Evolutionary conservation across 2,329 filamentous ascomycete species (phyloP), one percentile per base, ranked within the genome.

Genomic region (Alternaria incomplexa): DNA sequence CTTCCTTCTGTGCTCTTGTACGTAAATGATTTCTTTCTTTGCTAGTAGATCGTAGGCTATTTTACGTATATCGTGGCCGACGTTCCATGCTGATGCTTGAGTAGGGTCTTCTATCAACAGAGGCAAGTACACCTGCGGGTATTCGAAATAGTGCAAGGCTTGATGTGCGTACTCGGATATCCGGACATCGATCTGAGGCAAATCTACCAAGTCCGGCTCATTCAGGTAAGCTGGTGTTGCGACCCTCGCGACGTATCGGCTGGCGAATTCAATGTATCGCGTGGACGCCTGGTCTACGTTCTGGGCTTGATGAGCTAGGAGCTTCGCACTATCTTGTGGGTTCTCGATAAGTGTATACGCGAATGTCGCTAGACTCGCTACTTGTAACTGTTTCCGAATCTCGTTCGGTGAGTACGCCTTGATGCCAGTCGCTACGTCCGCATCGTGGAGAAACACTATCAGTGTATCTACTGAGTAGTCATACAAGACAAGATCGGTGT

Each of bases 401-500:
- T 72, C 58, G 64, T 78, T 20, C 40, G 86, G 83, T 62, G 81
- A 79, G 54, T 82, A 84, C 63, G 61, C 59, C 69, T 81, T 76
- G 63, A 80, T 62, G 3, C 74, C 75, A 13, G 73, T 58, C 7
- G 77, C 63, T 10, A 65, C 36, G 32, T 87, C 83, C 1, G 95
- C 77, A 51, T 93, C 90, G 59, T 86, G 84, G 28, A 97, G 86
- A 60, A 95, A 90, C 0, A 89, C 82, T 0, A 97, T 88, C 1
- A 84, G 83, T 0, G 90, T 90, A 1, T 84, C 66, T 0, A 74
- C 52, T 0, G 89, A 90, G 9, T 95, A 84, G 61, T 93, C 86
- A 74, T 94, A 90, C 0, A 95, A 85, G 0, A 97, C 82, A 9
- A 97, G 84, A 74, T 98, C 95, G 0, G 93, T 96, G 73, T 98